Percentiles rank a stretch among this genome's conserved stretches.
Conservation (phyloP, 2,329 filamentous ascomycete genomes). For the Verticillium longisporum region DNA sequence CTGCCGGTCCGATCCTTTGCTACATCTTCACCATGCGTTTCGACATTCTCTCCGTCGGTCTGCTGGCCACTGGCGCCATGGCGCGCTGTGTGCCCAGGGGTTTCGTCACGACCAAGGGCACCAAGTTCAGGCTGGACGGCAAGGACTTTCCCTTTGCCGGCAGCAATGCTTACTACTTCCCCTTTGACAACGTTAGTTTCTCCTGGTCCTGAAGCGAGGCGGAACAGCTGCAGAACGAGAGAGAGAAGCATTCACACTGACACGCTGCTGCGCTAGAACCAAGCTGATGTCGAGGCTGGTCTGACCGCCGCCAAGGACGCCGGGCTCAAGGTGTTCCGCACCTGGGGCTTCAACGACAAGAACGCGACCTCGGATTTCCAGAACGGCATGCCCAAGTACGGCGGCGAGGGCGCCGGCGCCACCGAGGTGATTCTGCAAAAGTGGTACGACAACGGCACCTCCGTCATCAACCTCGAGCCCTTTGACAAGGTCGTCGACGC, state of each 20-base stretch:
- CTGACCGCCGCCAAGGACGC: conserved; percentile 38
- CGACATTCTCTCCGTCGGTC: conserved; percentile 8
- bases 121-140: conserved; percentile 46
- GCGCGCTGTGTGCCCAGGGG: conserved; percentile 19
- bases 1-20: neutral
- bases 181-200: conserved; percentile 40
- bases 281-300: conserved; percentile 38
- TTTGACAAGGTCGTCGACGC: conserved; percentile 44
- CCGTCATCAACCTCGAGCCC: conserved; percentile 31
- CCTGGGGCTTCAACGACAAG: conserved; percentile 54
- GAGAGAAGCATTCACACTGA: neutral
- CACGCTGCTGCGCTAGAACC: conserved; percentile 24
- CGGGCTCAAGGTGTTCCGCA: conserved; percentile 45
- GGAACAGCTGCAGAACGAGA: no score
- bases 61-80: conserved; percentile 7
- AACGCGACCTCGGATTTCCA: conserved; percentile 37
- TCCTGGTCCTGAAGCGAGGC: neutral
- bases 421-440: conserved; percentile 39
- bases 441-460: conserved; percentile 35
- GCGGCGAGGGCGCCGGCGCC: conserved; percentile 37
- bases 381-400: conserved; percentile 42
- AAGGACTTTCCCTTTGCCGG: conserved; percentile 50
- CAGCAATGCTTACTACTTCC: conserved; percentile 50
- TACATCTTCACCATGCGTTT: conserved; percentile 1
- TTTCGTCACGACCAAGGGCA: conserved; percentile 42